Percentiles rank a stretch among this genome's conserved stretches.
phyloP scores from a whole-genome alignment of 2,329 filamentous ascomycete genomes.

The Venturia asperata region DNA sequence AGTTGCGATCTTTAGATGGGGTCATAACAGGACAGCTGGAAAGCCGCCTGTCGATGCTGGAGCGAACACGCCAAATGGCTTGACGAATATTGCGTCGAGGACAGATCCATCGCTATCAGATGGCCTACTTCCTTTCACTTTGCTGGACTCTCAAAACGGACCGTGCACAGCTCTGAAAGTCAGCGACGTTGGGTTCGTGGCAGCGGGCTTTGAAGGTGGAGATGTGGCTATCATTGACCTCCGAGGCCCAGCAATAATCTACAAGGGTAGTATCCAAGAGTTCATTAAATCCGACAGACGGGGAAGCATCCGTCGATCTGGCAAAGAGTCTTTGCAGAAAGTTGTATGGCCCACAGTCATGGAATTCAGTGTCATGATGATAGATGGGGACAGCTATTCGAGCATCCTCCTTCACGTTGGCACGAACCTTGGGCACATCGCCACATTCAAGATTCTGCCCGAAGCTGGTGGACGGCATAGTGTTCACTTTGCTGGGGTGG shows the following conservation, averaged over 20 bases:
- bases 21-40: slow-evolving; percentile 66
- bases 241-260: slow-evolving; percentile 78
- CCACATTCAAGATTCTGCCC: slow-evolving; percentile 86
- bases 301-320: slow-evolving; percentile 56
- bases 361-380: slow-evolving; percentile 82
- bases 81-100: slow-evolving; percentile 68
- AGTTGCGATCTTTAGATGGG: slow-evolving; percentile 80
- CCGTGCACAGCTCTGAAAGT: slow-evolving; percentile 71
- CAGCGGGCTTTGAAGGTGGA: slow-evolving; percentile 76
- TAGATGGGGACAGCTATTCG: slow-evolving; percentile 92
- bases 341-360: slow-evolving; percentile 72
- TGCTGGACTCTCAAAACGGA: slow-evolving; percentile 79
- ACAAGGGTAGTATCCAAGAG: slow-evolving; percentile 63
- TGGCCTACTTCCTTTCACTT: slow-evolving; percentile 68
- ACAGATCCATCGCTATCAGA: slow-evolving; percentile 68
- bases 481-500: slow-evolving; percentile 62
- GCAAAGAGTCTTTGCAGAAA: slow-evolving; percentile 38
- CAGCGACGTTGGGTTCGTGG: slow-evolving; percentile 90
- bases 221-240: slow-evolving; percentile 78
- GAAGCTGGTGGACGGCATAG: slow-evolving; percentile 61
- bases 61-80: slow-evolving; percentile 39
- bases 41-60: slow-evolving; percentile 50
- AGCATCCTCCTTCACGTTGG: slow-evolving; percentile 90
- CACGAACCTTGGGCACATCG: slow-evolving; percentile 73
- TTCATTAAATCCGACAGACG: slow-evolving; percentile 71